Percentiles rank a stretch among this genome's conserved stretches.
phyloP scores from a whole-genome alignment of 768 basidiomycete species.

The Suillus bovinus region DNA sequence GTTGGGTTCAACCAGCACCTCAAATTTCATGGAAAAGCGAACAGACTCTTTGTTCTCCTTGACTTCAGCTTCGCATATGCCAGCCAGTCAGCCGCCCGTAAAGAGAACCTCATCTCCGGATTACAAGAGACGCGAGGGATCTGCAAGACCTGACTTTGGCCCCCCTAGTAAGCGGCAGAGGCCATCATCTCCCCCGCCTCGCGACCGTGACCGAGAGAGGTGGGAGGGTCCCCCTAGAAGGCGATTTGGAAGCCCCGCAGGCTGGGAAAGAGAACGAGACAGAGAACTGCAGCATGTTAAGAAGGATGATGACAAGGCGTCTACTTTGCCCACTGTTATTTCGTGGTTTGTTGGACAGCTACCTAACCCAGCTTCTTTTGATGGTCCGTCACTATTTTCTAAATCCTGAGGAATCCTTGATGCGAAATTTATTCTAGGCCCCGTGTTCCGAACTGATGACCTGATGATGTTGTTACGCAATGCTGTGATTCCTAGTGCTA shows the following conservation, averaged over 20 bases:
- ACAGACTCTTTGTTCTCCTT: constrained; percentile 39
- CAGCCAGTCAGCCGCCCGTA: constrained; percentile 21
- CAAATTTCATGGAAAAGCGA: constrained; percentile 31
- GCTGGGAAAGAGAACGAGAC: constrained; percentile 48
- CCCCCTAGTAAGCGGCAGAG: constrained; percentile 47
- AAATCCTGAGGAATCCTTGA: background rate
- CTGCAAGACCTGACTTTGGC: constrained; percentile 37
- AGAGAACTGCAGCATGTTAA: constrained; percentile 40
- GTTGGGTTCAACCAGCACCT: constrained; percentile 18
- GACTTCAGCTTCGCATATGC: constrained; percentile 27
- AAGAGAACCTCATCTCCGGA: constrained; percentile 37
- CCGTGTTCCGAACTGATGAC: constrained; percentile 88
- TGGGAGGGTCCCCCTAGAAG: constrained; percentile 37
- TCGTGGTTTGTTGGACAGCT: constrained; percentile 85
- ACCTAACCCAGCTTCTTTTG: constrained; percentile 72
- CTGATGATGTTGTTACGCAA: constrained; percentile 82
- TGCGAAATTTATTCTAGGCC: constrained; percentile 50
- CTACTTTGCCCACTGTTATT: constrained; percentile 56
- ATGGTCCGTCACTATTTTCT: constrained; percentile 32
- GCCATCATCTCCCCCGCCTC: constrained; percentile 43
- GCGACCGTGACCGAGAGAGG: constrained; percentile 52
- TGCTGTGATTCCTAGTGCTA: constrained; percentile 73
- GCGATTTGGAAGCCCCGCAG: constrained; percentile 40
- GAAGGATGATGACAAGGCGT: constrained; percentile 50
- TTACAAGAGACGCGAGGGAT: constrained; percentile 45